phyloP scores from a whole-genome alignment of 495 filamentous ascomycete species.

The Penicillium lividum region DNA sequence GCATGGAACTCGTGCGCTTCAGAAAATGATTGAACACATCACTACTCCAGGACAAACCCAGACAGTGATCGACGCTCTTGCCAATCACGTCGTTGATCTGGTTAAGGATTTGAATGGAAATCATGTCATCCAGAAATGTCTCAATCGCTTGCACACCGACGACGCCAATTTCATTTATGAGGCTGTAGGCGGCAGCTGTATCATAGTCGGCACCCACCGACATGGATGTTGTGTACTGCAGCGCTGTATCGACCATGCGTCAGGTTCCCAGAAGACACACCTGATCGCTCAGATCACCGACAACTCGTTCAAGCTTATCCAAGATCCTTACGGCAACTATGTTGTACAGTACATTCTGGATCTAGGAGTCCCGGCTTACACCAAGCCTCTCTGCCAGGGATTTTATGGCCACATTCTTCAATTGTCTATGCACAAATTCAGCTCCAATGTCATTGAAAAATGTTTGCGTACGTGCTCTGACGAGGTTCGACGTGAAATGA shows the following conservation, averaged over 20 bases:
- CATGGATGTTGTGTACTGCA: slow-evolving; percentile 98
- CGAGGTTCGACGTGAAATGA: slow-evolving; percentile 73
- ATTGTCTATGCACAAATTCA: slow-evolving; percentile 97
- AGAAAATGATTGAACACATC: slow-evolving; percentile 99
- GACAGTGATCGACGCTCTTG: slow-evolving; percentile 77
- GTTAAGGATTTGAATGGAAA: slow-evolving; percentile 98
- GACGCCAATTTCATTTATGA: slow-evolving; percentile 97
- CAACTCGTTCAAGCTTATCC: slow-evolving; percentile 79
- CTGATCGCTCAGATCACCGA: slow-evolving; percentile 82
- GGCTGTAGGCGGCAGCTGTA: slow-evolving; percentile 81
- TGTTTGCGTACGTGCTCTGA: slow-evolving; percentile 77
- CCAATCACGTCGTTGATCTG: slow-evolving; percentile 78
- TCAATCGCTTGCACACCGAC: slow-evolving; percentile 80
- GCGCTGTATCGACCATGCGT: slow-evolving; percentile 96
- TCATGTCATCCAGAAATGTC: slow-evolving; percentile 97
- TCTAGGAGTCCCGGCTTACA: slow-evolving; percentile 75
- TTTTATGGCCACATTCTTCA: slow-evolving; percentile 73
- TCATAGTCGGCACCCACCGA: slow-evolving; percentile 92
- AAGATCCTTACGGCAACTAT: slow-evolving; percentile 98
- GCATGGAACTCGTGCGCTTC: slow-evolving; percentile 91
- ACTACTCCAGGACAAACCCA: slow-evolving; percentile 74
- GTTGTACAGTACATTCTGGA: slow-evolving; percentile 98
- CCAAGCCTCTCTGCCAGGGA: slow-evolving; percentile 74
- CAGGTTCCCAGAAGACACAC: slow-evolving; percentile 82
- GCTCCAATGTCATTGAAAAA: slow-evolving; percentile 98